Conservation (phyloP, 495 filamentous ascomycete species). For the Sabuloglossum arenarium region DNA sequence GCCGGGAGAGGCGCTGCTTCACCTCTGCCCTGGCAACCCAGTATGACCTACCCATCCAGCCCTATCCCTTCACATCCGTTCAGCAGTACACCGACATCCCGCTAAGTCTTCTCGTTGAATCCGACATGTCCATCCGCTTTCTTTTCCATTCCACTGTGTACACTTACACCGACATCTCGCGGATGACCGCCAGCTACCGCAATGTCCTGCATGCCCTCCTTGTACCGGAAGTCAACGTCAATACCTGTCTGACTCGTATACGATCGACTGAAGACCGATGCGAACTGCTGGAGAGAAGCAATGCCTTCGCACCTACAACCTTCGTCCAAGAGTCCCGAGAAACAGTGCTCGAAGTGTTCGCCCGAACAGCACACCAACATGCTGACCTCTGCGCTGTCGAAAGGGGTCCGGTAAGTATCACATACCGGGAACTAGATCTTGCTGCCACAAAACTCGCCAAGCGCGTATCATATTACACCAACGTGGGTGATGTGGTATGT, state of each 20-base stretch:
- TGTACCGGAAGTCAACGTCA: not conserved
- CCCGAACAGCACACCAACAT: not conserved
- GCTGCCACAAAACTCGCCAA: not conserved
- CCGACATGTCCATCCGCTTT: not conserved
- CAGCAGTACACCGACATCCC: not conserved
- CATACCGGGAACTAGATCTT: constrained; percentile 10
- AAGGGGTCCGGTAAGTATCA: constrained; percentile 2
- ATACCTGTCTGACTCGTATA: not conserved
- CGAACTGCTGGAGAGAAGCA: not conserved
- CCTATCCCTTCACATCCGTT: not conserved
- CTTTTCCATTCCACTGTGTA: not conserved
- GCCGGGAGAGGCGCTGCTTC: not conserved
- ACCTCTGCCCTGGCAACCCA: not conserved
- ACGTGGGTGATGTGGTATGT: constrained; percentile 14
- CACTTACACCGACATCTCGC: not conserved
- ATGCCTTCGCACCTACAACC: not conserved
- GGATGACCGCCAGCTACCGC: not conserved
- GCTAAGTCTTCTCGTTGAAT: not conserved
- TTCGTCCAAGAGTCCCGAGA: not conserved
- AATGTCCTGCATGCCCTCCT: not conserved
- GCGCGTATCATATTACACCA: not conserved
- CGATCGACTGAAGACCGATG: not conserved
- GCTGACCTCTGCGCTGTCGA: not conserved
- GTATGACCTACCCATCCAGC: not conserved
- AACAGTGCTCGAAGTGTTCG: not conserved